Conservation (phyloP, 306 rosid species). For the Datisca glomerata region DNA sequence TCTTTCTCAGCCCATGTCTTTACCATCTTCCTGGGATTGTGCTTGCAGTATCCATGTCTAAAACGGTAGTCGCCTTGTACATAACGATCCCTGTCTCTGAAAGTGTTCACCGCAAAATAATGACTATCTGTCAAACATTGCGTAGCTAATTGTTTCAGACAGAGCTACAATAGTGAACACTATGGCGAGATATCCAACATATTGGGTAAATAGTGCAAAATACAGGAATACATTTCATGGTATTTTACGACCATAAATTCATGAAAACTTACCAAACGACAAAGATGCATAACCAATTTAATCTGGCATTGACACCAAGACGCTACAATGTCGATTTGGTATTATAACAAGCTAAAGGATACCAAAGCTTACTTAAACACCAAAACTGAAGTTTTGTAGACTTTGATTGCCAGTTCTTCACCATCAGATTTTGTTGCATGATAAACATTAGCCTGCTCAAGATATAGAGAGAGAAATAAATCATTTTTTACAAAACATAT, state of each 20-base stretch:
- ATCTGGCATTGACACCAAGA: too few relatives aligned
- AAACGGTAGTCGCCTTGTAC: slow-evolving; percentile 92
- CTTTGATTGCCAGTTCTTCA: slow-evolving; percentile 72
- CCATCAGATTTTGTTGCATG: slow-evolving; percentile 83
- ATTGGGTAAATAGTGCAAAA: too few relatives aligned
- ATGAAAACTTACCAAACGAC: background rate
- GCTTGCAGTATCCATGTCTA: slow-evolving; percentile 76
- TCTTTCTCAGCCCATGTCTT: slow-evolving; percentile 98
- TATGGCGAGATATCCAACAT: too few relatives aligned
- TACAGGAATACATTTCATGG: too few relatives aligned
- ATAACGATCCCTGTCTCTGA: slow-evolving; percentile 89
- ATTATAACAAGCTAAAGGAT: slow-evolving; percentile 9
- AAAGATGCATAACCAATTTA: too few relatives aligned
- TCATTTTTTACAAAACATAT: background rate
- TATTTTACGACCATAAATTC: too few relatives aligned
- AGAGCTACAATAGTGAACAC: too few relatives aligned
- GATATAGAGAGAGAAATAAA: slow-evolving; percentile 4
- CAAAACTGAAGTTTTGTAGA: slow-evolving; percentile 81
- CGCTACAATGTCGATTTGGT: too few relatives aligned
- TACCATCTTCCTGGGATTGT: slow-evolving; percentile 95
- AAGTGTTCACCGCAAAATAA: slow-evolving; percentile 18
- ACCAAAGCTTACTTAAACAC: slow-evolving; percentile 58
- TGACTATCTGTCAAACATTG: too few relatives aligned
- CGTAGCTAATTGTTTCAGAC: too few relatives aligned
- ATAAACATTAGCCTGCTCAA: slow-evolving; percentile 83